These are phyloP conservation scores for Fusarium udum DNA, from an alignment of 2,329 filamentous ascomycete species.

Conservation along the genomic window DNA sequence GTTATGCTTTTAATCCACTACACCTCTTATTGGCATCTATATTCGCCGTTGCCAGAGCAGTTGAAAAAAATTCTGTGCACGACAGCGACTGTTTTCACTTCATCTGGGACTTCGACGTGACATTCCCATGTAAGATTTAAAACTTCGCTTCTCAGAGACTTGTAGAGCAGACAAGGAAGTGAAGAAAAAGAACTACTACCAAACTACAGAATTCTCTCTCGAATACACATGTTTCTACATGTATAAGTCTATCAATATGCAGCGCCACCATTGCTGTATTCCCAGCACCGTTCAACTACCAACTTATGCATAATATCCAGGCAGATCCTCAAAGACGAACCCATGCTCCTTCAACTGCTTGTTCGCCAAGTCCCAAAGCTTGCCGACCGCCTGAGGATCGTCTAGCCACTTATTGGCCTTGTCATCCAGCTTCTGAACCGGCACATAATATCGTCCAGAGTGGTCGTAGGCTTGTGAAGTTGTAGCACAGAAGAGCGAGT, in stretches of 20 bases:
- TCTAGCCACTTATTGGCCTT: slow-evolving; percentile 35
- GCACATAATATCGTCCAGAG: slow-evolving; percentile 28
- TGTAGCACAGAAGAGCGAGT: slow-evolving; percentile 38
- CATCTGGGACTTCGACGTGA: too few species aligned
- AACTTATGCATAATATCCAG: neutral
- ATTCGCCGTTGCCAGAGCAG: rapidly evolving
- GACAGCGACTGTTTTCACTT: too few species aligned
- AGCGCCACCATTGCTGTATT: neutral
- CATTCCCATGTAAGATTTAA: rapidly evolving
- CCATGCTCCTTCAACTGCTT: slow-evolving; percentile 14
- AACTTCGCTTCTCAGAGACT: too few species aligned
- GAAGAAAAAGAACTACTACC: too few species aligned
- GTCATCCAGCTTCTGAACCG: slow-evolving; percentile 29
- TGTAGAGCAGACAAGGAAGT: too few species aligned
- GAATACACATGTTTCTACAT: neutral
- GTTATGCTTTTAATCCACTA: neutral
- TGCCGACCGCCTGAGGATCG: slow-evolving; percentile 23
- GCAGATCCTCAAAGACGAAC: slow-evolving; percentile 5
- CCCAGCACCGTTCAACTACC: rapidly evolving
- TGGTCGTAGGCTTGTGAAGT: slow-evolving; percentile 6
- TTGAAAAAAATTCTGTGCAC: too few species aligned
- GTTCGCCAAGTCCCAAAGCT: slow-evolving; percentile 17
- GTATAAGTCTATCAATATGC: neutral
- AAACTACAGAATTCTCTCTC: neutral
- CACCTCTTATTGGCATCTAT: rapidly evolving